Base-by-base conservation (phyloP, 2,329 filamentous ascomycete genomes). In the Conoideocrella luteorostrata region DNA sequence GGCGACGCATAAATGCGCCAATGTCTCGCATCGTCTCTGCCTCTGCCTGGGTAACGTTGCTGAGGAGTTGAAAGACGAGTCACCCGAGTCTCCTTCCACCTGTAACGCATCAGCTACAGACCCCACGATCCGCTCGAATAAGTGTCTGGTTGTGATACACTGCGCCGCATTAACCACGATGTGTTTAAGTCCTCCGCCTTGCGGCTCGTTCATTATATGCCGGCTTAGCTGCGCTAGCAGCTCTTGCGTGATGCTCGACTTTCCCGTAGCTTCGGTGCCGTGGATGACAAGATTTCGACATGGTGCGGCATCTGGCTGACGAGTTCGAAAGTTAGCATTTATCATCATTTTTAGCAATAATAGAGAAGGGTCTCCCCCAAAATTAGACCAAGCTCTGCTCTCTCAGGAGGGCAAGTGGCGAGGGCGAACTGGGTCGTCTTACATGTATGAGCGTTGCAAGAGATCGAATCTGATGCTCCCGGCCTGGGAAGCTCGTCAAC, bases 261-360 rank as follows among this genome's bases (percentile, higher is more conserved):
- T 97, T 32, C 89, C 91, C 0, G 90, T 95, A 2, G 88, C 84
- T 56, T 90, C 82, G 23, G 89, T 79, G 40, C 93, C 93, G 62
- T 97, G 82, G 39, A 94, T 64, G 18, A 96, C 80, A 10, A 96
- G 63, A 47, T 86, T 86, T 10, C 80, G 71, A 45, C 85, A 86
- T 45, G 79, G 82, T 23, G 86, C 82, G n/a, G 82, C 72, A 37
- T 69, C 64, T 18, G 80, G 77, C 79, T 87, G 32, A 23, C 4
- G 10, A 12, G 12, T 9, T 15, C 11, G 17, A 13, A 30, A 13
- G 4, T 41, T 18, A 41, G 21, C 13, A 30, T 24, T 32, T n/a
- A 29, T 20, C 23, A 13, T 30, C n/a, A 7, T 20, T 18, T 13
- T 34, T 21, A 18, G n/a, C n/a, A n/a, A n/a, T n/a, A n/a, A n/a